These are phyloP conservation scores for Protostelium mycophagum DNA, from an alignment of 78 protist genomes.

Conservation along the genomic window DNA sequence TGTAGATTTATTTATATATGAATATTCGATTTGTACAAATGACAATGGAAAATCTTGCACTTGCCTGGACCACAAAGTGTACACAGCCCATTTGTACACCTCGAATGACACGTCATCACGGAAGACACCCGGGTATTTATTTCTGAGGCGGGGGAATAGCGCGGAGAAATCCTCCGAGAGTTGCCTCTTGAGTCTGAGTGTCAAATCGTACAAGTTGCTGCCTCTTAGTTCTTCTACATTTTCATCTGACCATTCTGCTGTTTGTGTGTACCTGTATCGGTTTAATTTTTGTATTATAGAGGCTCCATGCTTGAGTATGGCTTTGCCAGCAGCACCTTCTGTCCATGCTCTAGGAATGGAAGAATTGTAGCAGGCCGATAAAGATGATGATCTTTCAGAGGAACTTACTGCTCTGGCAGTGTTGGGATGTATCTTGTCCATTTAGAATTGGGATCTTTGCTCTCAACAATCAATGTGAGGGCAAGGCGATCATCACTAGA, in stretches of 20 bases:
- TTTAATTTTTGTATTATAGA: too few species aligned
- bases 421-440: neutral
- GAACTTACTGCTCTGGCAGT: neutral
- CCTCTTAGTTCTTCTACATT: neutral
- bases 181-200: neutral
- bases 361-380: too few species aligned
- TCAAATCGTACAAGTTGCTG: neutral
- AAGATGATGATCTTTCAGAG: too few species aligned
- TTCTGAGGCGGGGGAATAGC: neutral
- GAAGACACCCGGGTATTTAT: neutral
- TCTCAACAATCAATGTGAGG: neutral
- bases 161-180: neutral
- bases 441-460: neutral
- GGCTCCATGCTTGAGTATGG: too few species aligned
- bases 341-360: too few species aligned
- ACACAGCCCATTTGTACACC: neutral
- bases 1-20: too few species aligned
- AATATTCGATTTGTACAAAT: neutral
- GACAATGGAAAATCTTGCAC: neutral
- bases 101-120: neutral
- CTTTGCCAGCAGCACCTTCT: too few species aligned
- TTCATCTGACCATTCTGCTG: neutral
- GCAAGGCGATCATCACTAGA: neutral
- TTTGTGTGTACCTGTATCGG: neutral
- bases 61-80: neutral